Conservation (phyloP, 176 grass and related monocot genomes). For the Musa beccarii region DNA sequence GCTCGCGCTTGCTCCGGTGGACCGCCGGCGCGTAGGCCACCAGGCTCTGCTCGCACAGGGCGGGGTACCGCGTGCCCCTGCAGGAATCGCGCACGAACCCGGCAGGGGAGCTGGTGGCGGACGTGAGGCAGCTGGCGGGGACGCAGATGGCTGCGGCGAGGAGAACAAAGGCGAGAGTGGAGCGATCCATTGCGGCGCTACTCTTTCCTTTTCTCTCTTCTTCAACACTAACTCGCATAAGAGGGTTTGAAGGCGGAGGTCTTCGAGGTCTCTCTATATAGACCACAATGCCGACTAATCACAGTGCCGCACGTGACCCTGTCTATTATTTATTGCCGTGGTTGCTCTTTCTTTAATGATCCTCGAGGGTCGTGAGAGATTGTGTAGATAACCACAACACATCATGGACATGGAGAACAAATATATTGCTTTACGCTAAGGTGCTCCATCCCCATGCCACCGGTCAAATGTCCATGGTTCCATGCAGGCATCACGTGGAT, state of each 20-base stretch:
- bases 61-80: constrained; percentile 45
- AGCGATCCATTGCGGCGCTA: not conserved
- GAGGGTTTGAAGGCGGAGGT: not conserved
- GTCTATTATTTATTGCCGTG: not conserved
- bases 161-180: not conserved
- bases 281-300: not conserved
- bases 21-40: constrained; percentile 28
- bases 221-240: not conserved
- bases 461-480: not conserved
- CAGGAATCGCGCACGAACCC: constrained; percentile 54
- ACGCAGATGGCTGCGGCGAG: not conserved
- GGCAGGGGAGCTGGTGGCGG: not conserved
- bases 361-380: not conserved
- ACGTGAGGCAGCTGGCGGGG: not conserved
- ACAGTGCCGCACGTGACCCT: not conserved
- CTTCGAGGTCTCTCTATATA: not conserved
- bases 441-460: no score
- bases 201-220: not conserved
- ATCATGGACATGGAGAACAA: not conserved
- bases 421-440: not conserved
- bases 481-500: not conserved
- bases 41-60: constrained; percentile 56
- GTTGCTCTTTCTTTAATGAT: not conserved
- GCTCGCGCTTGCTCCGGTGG: constrained; percentile 41
- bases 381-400: not conserved